A percentile compares a stretch with the other conserved stretches of the same genome.
Conservation (phyloP, 164 flowering plant genomes). For the Kalanchoe fedtschenkoi region DNA sequence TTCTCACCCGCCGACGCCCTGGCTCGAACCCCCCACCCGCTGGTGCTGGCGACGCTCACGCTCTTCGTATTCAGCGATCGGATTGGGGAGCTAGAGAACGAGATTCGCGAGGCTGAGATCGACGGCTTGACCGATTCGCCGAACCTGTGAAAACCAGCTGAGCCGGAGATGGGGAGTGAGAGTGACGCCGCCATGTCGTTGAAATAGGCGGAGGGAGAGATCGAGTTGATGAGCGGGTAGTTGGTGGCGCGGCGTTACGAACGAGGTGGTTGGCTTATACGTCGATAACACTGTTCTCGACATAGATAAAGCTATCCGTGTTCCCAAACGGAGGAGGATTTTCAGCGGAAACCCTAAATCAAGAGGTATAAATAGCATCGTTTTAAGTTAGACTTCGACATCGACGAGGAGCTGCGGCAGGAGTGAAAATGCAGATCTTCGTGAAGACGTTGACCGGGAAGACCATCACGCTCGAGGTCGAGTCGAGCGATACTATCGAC, state of each 20-base stretch:
- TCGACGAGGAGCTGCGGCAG: not conserved
- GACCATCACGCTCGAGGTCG: constrained; percentile 23
- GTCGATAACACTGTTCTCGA: not conserved
- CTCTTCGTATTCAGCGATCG: too few relatives aligned
- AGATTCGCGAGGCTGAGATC: too few relatives aligned
- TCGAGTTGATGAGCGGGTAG: too few relatives aligned
- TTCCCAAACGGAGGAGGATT: not conserved
- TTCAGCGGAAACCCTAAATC: not conserved
- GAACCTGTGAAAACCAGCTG: too few relatives aligned
- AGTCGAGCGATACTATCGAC: constrained; percentile 43
- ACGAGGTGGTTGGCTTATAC: too few relatives aligned
- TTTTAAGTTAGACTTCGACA: too few relatives aligned
- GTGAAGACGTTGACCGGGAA: constrained; percentile 11
- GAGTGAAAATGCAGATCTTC: constrained; percentile 6
- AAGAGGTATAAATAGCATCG: not conserved
- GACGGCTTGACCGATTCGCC: too few relatives aligned
- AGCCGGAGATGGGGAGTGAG: too few relatives aligned
- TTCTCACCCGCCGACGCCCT: constrained; percentile 15
- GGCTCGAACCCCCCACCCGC: not conserved
- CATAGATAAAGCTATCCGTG: not conserved
- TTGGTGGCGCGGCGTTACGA: too few relatives aligned
- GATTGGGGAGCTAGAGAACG: too few relatives aligned
- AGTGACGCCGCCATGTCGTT: not conserved
- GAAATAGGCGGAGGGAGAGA: too few relatives aligned
- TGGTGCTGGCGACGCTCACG: not conserved